Conservation (phyloP, 2,329 filamentous ascomycete species). For the Penicillium sp. region DNA sequence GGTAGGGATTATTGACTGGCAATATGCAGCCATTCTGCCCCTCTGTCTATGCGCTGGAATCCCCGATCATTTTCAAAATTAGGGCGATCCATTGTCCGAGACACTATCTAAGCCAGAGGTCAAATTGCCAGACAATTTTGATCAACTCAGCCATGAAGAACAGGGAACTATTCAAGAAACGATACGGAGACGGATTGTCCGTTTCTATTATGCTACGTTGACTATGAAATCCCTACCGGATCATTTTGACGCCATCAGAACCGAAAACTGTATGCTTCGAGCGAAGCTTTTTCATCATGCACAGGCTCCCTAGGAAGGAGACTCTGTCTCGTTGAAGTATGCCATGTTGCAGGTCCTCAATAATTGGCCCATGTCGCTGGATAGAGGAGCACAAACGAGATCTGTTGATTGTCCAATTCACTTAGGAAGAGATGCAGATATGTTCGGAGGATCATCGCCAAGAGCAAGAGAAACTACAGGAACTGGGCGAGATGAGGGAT, state of each 20-base stretch:
- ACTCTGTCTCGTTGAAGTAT: constrained; percentile 25
- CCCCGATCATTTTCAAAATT: constrained; percentile 36
- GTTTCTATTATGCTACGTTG: constrained; percentile 26
- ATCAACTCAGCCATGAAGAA: constrained; percentile 20
- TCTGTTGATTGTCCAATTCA: constrained; percentile 20
- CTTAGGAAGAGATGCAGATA: constrained; percentile 18
- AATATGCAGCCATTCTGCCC: constrained; percentile 30
- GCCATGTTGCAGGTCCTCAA: constrained; percentile 19
- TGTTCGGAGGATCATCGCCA: constrained; percentile 10
- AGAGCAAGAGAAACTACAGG: constrained; percentile 21
- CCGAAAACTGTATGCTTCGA: constrained; percentile 21
- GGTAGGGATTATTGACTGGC: constrained; percentile 33
- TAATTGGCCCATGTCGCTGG: constrained; percentile 24
- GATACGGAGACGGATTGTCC: constrained; percentile 20
- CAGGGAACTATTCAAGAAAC: constrained; percentile 22
- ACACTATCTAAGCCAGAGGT: constrained; percentile 22
- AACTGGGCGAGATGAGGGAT: constrained; percentile 23
- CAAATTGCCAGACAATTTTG: constrained; percentile 25
- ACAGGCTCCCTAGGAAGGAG: constrained; percentile 30
- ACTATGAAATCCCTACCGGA: constrained; percentile 23
- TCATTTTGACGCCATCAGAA: constrained; percentile 24
- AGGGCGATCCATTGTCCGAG: constrained; percentile 31
- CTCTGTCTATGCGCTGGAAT: constrained; percentile 31
- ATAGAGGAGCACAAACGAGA: neutral
- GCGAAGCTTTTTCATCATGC: constrained; percentile 25